Conservation (phyloP, 1,139 yeast species). For the Blastobotrys serpentis region DNA sequence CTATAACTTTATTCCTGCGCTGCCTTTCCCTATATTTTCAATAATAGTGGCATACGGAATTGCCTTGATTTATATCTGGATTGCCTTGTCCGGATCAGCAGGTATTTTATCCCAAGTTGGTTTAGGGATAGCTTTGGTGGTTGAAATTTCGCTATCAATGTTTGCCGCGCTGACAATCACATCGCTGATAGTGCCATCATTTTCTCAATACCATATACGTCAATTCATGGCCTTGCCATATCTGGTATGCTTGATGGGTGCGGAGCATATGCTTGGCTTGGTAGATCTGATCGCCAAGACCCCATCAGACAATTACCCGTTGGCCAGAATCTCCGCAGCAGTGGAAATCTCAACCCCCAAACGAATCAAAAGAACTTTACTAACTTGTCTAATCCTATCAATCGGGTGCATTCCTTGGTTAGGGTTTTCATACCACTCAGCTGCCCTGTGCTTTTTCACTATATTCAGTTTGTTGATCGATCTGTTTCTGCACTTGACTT, state of each 20-base stretch:
- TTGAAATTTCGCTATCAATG: constrained; percentile 50
- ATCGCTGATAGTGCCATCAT: constrained; percentile 37
- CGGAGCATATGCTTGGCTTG: constrained; percentile 49
- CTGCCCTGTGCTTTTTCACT: constrained; percentile 44
- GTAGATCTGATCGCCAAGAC: constrained; percentile 44
- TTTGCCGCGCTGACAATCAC: constrained; percentile 54
- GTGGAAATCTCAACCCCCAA: constrained; percentile 39
- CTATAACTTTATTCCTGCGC: constrained; percentile 22
- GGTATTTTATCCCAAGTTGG: constrained; percentile 62
- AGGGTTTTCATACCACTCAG: constrained; percentile 36
- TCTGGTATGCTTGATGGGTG: constrained; percentile 44
- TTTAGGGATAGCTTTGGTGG: constrained; percentile 57
- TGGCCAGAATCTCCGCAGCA: constrained; percentile 40
- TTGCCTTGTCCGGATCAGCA: constrained; percentile 55
- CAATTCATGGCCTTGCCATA: constrained; percentile 40
- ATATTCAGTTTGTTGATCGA: constrained; percentile 52
- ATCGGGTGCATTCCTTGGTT: constrained; percentile 22
- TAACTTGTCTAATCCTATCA: constrained; percentile 32
- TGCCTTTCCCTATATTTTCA: constrained; percentile 21
- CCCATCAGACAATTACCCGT: constrained; percentile 45
- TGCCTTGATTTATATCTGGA: constrained; percentile 39
- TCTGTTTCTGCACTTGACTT: constrained; percentile 59
- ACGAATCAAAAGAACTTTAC: constrained; percentile 38
- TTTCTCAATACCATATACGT: constrained; percentile 26
- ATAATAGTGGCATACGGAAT: constrained; percentile 33